Conservation (phyloP, 2,329 filamentous ascomycete species). For the Acephala macrosclerotiorum region DNA sequence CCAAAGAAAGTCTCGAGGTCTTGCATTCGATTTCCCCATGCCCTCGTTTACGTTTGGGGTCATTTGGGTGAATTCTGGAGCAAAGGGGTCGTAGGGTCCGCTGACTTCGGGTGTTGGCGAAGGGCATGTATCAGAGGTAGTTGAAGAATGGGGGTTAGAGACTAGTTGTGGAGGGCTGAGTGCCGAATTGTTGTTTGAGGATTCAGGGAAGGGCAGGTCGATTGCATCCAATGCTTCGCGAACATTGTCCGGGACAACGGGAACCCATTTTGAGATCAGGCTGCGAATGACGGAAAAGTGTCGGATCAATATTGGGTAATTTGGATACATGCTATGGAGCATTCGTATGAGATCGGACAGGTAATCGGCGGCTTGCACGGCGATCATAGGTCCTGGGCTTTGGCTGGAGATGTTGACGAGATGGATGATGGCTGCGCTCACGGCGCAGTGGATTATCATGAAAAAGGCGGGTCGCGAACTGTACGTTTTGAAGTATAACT, state of each 20-base stretch:
- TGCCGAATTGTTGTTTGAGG: not conserved
- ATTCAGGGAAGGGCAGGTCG: not conserved
- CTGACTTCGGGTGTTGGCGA: not conserved
- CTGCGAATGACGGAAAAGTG: constrained; percentile 20
- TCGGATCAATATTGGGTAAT: constrained; percentile 20
- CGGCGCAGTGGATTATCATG: constrained; percentile 35
- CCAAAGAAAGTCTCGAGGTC: no score
- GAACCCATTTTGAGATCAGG: constrained; percentile 24
- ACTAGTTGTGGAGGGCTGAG: no score
- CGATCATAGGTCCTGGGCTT: no score
- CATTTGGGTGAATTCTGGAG: constrained; percentile 13
- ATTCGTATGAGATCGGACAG: no score
- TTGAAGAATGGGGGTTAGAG: not conserved
- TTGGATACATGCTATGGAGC: constrained; percentile 14
- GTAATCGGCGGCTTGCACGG: no score
- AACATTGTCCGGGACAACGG: constrained; percentile 12
- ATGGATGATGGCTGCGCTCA: constrained; percentile 34
- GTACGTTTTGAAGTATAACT: constrained; percentile 32
- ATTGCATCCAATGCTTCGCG: not conserved
- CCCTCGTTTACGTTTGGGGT: constrained; percentile 16
- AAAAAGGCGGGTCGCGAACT: constrained; percentile 33
- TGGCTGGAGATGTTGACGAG: constrained; percentile 23
- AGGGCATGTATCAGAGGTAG: constrained; percentile 12
- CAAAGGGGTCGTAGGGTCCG: constrained; percentile 14
- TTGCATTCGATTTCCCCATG: not conserved